Percentiles rank a stretch among this genome's conserved stretches.
These are phyloP conservation scores for Persicaria maculosa DNA, from an alignment of 148 eudicot genomes.

Conservation along the genomic window DNA sequence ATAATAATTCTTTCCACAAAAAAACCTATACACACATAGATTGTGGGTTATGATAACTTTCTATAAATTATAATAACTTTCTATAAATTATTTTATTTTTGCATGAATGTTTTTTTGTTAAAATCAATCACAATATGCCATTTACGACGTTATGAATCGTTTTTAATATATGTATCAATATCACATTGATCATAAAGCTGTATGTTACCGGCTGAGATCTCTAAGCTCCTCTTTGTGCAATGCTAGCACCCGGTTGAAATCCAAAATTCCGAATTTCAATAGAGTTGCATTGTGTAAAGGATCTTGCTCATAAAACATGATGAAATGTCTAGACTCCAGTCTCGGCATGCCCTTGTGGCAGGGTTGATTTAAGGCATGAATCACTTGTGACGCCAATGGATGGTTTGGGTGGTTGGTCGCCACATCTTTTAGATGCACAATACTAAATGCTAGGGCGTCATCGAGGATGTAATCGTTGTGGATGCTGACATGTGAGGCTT, in stretches of 20 bases:
- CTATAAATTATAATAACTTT: too few relatives aligned
- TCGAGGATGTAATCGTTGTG: constrained; percentile 20
- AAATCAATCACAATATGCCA: too few relatives aligned
- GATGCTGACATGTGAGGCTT: constrained; percentile 17
- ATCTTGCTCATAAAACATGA: constrained; percentile 24
- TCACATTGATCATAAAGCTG: too few relatives aligned
- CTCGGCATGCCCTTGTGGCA: constrained; percentile 25
- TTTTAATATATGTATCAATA: too few relatives aligned
- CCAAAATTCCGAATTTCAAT: constrained; percentile 22
- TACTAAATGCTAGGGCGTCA: constrained; percentile 19
- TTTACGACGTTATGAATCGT: too few relatives aligned
- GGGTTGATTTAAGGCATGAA: constrained; percentile 25
- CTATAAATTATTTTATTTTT: too few relatives aligned
- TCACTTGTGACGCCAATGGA: constrained; percentile 21
- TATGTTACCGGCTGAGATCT: constrained; percentile 19
- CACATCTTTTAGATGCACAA: constrained; percentile 15
- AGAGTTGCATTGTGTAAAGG: constrained; percentile 14
- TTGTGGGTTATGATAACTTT: too few relatives aligned
- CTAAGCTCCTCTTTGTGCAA: constrained; percentile 27
- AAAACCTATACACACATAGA: too few relatives aligned
- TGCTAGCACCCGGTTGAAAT: constrained; percentile 31
- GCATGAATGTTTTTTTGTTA: too few relatives aligned
- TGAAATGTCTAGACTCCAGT: constrained; percentile 23
- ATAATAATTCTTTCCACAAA: too few relatives aligned
- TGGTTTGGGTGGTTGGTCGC: constrained; percentile 1